A percentile compares a stretch with the other conserved stretches of the same genome.
Evolutionary conservation across 805 yeast species (phyloP).

Genomic region (Nakazawaea pomicola): DNA sequence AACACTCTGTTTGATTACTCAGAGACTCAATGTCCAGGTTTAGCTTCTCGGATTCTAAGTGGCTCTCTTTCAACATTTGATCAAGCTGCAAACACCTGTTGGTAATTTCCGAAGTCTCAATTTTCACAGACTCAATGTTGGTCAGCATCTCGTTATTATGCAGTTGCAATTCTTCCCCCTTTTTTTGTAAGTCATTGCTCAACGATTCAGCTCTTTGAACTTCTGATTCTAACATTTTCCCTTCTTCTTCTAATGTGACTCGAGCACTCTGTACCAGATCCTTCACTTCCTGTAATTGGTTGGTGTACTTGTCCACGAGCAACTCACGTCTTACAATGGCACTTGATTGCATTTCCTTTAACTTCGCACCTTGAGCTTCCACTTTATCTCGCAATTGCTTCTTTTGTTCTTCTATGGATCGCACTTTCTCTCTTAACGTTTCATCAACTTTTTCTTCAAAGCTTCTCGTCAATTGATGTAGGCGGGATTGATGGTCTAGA

Average conservation of each 20-base stretch:
- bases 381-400: neutral
- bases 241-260: slow-evolving; percentile 1
- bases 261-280: slow-evolving; percentile 1
- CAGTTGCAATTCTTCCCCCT: neutral
- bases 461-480: slow-evolving; percentile 2
- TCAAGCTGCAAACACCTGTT: too few relatives aligned
- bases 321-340: slow-evolving; percentile 21
- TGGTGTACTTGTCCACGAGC: slow-evolving; percentile 15
- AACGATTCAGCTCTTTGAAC: neutral
- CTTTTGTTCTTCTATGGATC: neutral
- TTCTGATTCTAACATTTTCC: slow-evolving; percentile 6
- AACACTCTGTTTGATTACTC: neutral
- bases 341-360: slow-evolving; percentile 20
- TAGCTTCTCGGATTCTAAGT: neutral
- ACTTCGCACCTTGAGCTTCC: slow-evolving; percentile 6
- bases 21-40: neutral
- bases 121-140: too few relatives aligned
- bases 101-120: too few relatives aligned
- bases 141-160: neutral
- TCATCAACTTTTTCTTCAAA: slow-evolving; percentile 8
- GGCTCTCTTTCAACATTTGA: too few relatives aligned
- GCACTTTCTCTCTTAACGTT: slow-evolving; percentile 4
- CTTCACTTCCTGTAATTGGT: slow-evolving; percentile 2
- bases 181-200: neutral
- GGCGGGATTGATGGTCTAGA: slow-evolving; percentile 2